Conservation (phyloP, 2,329 filamentous ascomycete genomes). For the Daldinia sp. region DNA sequence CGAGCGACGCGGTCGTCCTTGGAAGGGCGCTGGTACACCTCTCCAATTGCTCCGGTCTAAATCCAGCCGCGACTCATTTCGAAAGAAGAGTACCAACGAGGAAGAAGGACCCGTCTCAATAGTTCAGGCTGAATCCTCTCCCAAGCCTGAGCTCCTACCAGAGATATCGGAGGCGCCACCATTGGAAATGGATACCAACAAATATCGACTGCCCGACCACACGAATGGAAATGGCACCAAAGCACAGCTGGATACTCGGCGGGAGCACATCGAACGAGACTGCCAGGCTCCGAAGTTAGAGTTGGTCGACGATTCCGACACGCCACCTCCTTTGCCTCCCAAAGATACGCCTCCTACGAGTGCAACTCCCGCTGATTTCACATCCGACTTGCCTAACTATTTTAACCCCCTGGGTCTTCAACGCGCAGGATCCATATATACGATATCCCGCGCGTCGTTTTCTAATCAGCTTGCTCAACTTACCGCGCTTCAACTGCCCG, state of each 20-base stretch:
- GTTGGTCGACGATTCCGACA: slow-evolving; percentile 50
- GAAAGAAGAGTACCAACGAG: slow-evolving; percentile 41
- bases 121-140: slow-evolving; percentile 30
- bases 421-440: slow-evolving; percentile 89
- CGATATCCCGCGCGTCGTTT: slow-evolving; percentile 90
- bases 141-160: slow-evolving; percentile 58
- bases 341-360: slow-evolving; percentile 65
- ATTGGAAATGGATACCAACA: slow-evolving; percentile 77
- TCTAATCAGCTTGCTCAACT: slow-evolving; percentile 92
- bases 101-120: slow-evolving; percentile 34
- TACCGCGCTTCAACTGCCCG: slow-evolving; percentile 88
- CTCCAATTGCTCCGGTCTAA: slow-evolving; percentile 55
- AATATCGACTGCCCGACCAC: slow-evolving; percentile 79
- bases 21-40: slow-evolving; percentile 74
- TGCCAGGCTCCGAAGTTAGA: slow-evolving; percentile 55
- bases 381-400: slow-evolving; percentile 68
- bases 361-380: slow-evolving; percentile 57
- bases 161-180: slow-evolving; percentile 64
- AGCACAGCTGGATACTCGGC: slow-evolving; percentile 67
- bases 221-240: slow-evolving; percentile 76
- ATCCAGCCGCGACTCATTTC: slow-evolving; percentile 50
- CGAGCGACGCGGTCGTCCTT: slow-evolving; percentile 76
- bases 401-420: slow-evolving; percentile 75
- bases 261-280: slow-evolving; percentile 68
- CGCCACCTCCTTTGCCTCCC: slow-evolving; percentile 61